phyloP scores from a whole-genome alignment of 2,329 filamentous ascomycete genomes.

The Aspergillus tanneri region DNA sequence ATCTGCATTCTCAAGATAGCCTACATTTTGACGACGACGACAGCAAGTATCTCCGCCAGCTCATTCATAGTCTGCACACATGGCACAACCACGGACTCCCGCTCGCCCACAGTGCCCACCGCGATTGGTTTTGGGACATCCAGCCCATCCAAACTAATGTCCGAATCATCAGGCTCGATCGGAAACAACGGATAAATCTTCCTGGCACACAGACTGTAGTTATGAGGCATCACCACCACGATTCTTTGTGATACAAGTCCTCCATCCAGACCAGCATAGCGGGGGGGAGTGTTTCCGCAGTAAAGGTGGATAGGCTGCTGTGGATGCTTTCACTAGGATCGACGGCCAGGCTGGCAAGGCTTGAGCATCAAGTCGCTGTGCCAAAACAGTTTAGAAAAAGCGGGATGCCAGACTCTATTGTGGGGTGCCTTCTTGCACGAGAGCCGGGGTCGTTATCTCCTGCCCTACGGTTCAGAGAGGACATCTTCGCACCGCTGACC shows the following conservation, averaged over 20 bases:
- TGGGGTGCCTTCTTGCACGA: constrained; percentile 22
- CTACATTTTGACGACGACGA: constrained; percentile 34
- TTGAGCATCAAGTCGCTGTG: constrained; percentile 35
- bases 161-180: constrained; percentile 40
- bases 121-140: constrained; percentile 50
- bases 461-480: constrained; percentile 10
- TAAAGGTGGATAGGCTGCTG: neutral
- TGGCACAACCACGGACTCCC: constrained; percentile 40
- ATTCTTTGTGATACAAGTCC: constrained; percentile 46
- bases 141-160: constrained; percentile 35
- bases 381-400: constrained; percentile 36
- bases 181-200: constrained; percentile 46
- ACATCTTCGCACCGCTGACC: constrained; percentile 14
- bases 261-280: constrained; percentile 42
- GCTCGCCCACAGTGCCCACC: constrained; percentile 42
- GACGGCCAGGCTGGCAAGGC: neutral
- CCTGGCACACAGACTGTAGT: constrained; percentile 49
- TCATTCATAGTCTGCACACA: constrained; percentile 37
- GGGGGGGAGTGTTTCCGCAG: constrained; percentile 28
- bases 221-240: constrained; percentile 41
- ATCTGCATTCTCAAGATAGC: constrained; percentile 42
- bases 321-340: neutral
- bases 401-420: constrained; percentile 15
- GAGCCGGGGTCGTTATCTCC: neutral
- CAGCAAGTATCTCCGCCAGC: constrained; percentile 36